Base-by-base conservation (phyloP, 2,329 filamentous ascomycete species). In the Delphinella strobiligena region DNA sequence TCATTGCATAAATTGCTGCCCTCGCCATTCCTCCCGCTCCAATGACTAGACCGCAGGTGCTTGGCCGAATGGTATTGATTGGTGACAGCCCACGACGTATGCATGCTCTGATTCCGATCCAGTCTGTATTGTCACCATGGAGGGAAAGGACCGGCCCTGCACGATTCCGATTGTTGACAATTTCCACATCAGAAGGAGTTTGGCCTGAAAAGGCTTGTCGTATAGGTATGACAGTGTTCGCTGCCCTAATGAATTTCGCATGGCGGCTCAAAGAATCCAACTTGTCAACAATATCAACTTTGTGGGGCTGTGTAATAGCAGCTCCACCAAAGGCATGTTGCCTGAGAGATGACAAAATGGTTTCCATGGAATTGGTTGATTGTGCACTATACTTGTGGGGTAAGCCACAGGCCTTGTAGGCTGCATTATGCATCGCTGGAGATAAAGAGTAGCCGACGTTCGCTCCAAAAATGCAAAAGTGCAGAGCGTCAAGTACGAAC, bases 61-160 rank as follows among this genome's bases (percentile, higher is more conserved):
- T 67, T 8, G 62, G 56, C 4, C 69, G 66, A 24, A 77, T 69
- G 0, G 70, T 68, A 45, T 76, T 76, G 3, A 80, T 78, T 0
- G 82, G 82, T 1, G 82, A 86, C 2, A 87, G 64, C 2, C 81
- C 81, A 22, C 80, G 69, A 4, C 78, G 71, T 31, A 88, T 73
- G 52, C 80, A 86, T 3, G 79, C 80, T 38, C 79, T 67, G 31
- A 88, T 82, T 4, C 82, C 82, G 24, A 86, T 80, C 78, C 82
- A 88, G 55, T 88, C 82, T 0, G 82, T 87, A 44, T 88, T 88
- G 43, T 87, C 81, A 1, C 82, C 83, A 46, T 85, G 83, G 0
- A 87, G 64, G 0, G 78, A 80, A 45, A 73, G 72, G 5, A 85
- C 73, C 0, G 76, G 72, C 0, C 82, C 81, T 1, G 77, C 69